Conservation (phyloP, 1,139 yeast species). For the Debaryomycetaceae sp. region DNA sequence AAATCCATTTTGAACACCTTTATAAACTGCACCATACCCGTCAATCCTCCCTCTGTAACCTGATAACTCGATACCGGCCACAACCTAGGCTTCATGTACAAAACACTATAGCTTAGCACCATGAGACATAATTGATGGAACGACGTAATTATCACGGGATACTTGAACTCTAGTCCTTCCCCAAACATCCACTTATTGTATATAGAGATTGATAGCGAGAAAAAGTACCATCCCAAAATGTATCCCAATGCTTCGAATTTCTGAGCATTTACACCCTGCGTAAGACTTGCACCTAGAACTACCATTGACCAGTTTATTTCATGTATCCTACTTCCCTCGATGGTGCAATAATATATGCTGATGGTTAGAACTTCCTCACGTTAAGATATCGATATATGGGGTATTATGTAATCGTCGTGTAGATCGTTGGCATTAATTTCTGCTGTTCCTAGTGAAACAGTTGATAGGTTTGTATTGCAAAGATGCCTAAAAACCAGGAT, state of each 20-base stretch:
- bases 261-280: conserved; percentile 1
- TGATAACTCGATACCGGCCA: conserved; percentile 31
- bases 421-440: neutral
- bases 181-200: conserved; percentile 99
- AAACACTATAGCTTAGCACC: conserved; percentile 38
- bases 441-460: neutral
- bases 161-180: conserved; percentile 64
- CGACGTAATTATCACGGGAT: conserved; percentile 80
- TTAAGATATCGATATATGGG: neutral
- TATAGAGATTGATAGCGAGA: conserved; percentile 73
- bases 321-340: neutral
- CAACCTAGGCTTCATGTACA: conserved; percentile 45
- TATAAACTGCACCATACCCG: conserved; percentile 8
- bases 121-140: conserved; percentile 79
- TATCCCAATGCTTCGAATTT: conserved; percentile 18
- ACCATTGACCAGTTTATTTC: neutral
- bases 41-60: neutral
- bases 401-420: conserved; percentile 1
- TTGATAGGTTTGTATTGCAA: neutral
- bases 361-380: neutral
- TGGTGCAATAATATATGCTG: neutral
- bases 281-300: neutral
- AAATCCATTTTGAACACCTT: conserved; percentile 17
- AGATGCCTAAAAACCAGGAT: conserved; percentile 21
- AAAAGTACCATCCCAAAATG: conserved; percentile 50